phyloP scores from a whole-genome alignment of 495 filamentous ascomycete species.

The Annulohypoxylon stygium region DNA sequence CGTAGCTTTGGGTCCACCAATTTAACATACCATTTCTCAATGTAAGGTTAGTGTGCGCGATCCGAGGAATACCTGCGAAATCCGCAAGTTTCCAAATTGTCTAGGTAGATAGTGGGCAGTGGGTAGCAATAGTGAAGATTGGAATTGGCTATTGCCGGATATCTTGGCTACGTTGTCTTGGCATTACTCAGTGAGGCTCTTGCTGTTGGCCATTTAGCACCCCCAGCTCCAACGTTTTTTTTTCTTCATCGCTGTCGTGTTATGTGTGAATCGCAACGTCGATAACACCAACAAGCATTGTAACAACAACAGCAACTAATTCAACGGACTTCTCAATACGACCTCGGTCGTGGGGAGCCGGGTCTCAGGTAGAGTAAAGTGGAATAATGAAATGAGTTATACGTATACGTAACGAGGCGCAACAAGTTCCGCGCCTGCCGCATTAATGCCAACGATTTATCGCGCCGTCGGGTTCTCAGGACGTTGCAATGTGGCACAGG shows the following conservation, averaged over 20 bases:
- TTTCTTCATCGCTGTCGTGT: neutral
- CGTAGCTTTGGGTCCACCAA: neutral
- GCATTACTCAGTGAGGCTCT: constrained; percentile 8
- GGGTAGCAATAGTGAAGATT: neutral
- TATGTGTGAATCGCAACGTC: neutral
- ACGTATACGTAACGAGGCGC: neutral
- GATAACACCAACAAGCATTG: neutral
- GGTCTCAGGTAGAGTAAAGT: neutral
- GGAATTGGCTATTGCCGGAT: neutral
- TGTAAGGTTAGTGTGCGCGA: neutral
- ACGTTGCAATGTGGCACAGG: neutral
- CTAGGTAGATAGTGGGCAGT: neutral
- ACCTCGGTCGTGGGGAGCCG: constrained; percentile 2
- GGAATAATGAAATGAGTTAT: neutral
- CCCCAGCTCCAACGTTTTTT: neutral
- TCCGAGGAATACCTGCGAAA: constrained; percentile 4
- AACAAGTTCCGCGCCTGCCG: constrained; percentile 8
- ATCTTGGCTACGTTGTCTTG: neutral
- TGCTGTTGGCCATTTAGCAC: neutral
- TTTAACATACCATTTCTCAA: neutral
- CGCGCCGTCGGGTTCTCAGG: neutral
- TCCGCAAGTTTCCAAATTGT: neutral
- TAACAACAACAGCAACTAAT: neutral
- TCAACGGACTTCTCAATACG: constrained; percentile 1
- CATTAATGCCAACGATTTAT: neutral